Conservation (phyloP, 768 basidiomycete species). For the Steccherinum ochraceum region DNA sequence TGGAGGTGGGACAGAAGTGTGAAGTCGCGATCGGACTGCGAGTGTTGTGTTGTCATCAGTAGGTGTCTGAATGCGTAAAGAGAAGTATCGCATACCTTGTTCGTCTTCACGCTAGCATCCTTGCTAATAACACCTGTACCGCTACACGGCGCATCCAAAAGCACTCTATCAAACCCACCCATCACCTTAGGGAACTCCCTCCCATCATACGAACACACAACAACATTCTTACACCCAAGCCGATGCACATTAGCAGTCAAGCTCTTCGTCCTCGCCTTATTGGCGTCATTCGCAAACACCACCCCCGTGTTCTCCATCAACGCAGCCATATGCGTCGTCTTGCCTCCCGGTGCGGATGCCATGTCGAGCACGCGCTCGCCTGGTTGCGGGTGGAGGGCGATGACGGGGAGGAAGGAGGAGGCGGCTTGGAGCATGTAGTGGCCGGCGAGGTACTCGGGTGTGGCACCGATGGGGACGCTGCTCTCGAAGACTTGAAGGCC, state of each 20-base stretch:
- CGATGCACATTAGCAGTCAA: conserved; percentile 95
- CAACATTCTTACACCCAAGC: conserved; percentile 96
- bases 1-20: conserved; percentile 93
- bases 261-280: conserved; percentile 92
- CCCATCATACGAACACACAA: conserved; percentile 95
- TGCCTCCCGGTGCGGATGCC: conserved; percentile 98
- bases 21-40: conserved; percentile 90
- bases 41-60: neutral
- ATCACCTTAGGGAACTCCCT: conserved; percentile 98
- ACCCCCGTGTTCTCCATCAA: conserved; percentile 97
- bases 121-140: conserved; percentile 99
- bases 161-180: conserved; percentile 96
- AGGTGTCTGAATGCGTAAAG: neutral
- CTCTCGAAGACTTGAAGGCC: conserved; percentile 98
- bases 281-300: conserved; percentile 95
- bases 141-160: conserved; percentile 95
- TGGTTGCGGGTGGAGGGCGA: conserved; percentile 88
- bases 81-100: conserved; percentile 66
- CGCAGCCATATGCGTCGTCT: conserved; percentile 96
- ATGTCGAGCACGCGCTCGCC: conserved; percentile 95
- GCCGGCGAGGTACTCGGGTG: conserved; percentile 97
- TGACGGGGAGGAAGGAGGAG: conserved; percentile 98
- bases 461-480: conserved; percentile 93
- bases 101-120: conserved; percentile 94
- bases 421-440: conserved; percentile 99